These are phyloP conservation scores for Aspergillus ruber DNA, from an alignment of 2,329 filamentous ascomycete species.

Conservation along the genomic window DNA sequence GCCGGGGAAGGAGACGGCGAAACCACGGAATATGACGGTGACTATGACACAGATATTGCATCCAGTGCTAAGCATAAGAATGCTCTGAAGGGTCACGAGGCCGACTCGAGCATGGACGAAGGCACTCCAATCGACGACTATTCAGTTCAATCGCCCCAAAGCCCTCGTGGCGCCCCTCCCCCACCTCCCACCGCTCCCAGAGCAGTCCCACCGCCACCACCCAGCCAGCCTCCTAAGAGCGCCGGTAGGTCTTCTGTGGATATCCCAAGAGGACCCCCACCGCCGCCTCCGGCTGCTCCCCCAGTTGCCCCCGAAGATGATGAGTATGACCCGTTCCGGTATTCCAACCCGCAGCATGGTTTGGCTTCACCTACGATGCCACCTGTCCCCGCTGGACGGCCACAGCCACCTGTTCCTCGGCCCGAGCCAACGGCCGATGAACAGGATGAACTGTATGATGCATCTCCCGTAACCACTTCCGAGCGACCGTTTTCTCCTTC, in stretches of 20 bases:
- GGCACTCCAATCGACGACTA: slow-evolving; percentile 51
- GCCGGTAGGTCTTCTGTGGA: slow-evolving; percentile 22
- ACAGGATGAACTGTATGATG: slow-evolving; percentile 43
- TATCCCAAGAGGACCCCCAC: slow-evolving; percentile 27
- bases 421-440: slow-evolving; percentile 27
- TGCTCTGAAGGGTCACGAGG: slow-evolving; percentile 73
- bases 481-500: slow-evolving; percentile 25
- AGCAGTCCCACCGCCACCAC: slow-evolving; percentile 59
- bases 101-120: slow-evolving; percentile 70
- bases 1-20: slow-evolving; percentile 64
- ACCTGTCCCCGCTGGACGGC: slow-evolving; percentile 15
- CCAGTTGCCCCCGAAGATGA: slow-evolving; percentile 39
- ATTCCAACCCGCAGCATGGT: slow-evolving; percentile 35
- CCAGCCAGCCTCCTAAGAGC: slow-evolving; percentile 52
- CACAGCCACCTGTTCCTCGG: slow-evolving; percentile 15
- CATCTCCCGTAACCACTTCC: slow-evolving; percentile 32
- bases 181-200: slow-evolving; percentile 54
- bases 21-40: slow-evolving; percentile 89
- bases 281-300: slow-evolving; percentile 40
- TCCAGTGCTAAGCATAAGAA: slow-evolving; percentile 93
- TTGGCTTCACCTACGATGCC: slow-evolving; percentile 22
- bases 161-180: slow-evolving; percentile 43
- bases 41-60: slow-evolving; percentile 96
- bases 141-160: slow-evolving; percentile 43
- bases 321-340: slow-evolving; percentile 48